Conservation (phyloP, 176 grass and related monocot species). For the Hordeum vulgare region MorexV3_pseudomolecules_assembly NC_058518.1:203267269-203267768, state of each 20-base stretch:
- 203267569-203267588: conserved; percentile 82
- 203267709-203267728: conserved; percentile 26
- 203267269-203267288: background rate
- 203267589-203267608: conserved; percentile 48
- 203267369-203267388: background rate
- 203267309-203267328: background rate
- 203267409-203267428: background rate
- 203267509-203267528: conserved; percentile 90
- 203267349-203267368: background rate
- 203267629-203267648: conserved; percentile 39
- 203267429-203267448: background rate
- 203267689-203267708: conserved; percentile 15
- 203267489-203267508: conserved; percentile 98
- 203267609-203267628: conserved; percentile 8
- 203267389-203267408: background rate
- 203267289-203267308: background rate
- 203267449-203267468: background rate
- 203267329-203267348: background rate
- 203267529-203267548: conserved; percentile 95
- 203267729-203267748: background rate
- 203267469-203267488: conserved; percentile 59
- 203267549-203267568: conserved; percentile 89
- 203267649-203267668: conserved; percentile 14
- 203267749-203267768: conserved; percentile 48
- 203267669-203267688: conserved; percentile 36